Conservation (phyloP, 2,329 filamentous ascomycete genomes). For the Lachnellula arida region DNA sequence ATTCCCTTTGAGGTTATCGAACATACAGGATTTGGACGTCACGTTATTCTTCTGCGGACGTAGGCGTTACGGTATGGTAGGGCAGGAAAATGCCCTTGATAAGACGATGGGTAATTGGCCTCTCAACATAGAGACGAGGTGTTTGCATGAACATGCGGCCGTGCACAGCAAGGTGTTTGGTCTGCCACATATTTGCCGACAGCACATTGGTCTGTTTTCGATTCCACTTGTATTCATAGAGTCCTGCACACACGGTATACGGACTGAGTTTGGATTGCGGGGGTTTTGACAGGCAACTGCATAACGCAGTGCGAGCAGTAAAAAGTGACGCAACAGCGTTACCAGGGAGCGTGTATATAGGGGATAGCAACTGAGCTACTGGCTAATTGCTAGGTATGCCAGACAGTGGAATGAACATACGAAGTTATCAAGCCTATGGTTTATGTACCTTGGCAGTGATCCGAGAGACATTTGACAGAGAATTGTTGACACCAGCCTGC, state of each 20-base stretch:
- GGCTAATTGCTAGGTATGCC: no score
- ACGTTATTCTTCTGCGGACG: slow-evolving; percentile 15
- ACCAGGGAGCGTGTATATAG: no score
- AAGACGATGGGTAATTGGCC: slow-evolving; percentile 3
- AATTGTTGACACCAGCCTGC: no score
- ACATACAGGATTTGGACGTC: slow-evolving; percentile 24
- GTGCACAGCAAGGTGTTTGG: slow-evolving; percentile 2
- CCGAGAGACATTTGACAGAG: no score
- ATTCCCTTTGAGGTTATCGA: slow-evolving; percentile 16
- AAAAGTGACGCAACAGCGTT: not conserved
- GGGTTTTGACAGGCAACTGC: not conserved
- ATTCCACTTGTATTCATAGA: slow-evolving; percentile 6
- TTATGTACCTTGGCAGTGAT: no score
- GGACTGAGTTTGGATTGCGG: not conserved
- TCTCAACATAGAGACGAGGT: not conserved
- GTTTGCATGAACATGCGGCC: slow-evolving; percentile 4
- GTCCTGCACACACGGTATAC: not conserved
- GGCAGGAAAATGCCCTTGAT: slow-evolving; percentile 7
- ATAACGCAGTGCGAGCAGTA: not conserved
- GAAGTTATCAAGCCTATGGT: no score
- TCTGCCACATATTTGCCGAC: not conserved
- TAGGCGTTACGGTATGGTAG: slow-evolving; percentile 17
- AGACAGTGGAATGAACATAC: no score
- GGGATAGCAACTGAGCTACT: no score
- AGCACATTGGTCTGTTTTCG: not conserved